Percentiles rank a stretch among this genome's conserved stretches.
These are phyloP conservation scores for Barnettozyma vustinii DNA, from an alignment of 805 yeast genomes.

Conservation along the genomic window DNA sequence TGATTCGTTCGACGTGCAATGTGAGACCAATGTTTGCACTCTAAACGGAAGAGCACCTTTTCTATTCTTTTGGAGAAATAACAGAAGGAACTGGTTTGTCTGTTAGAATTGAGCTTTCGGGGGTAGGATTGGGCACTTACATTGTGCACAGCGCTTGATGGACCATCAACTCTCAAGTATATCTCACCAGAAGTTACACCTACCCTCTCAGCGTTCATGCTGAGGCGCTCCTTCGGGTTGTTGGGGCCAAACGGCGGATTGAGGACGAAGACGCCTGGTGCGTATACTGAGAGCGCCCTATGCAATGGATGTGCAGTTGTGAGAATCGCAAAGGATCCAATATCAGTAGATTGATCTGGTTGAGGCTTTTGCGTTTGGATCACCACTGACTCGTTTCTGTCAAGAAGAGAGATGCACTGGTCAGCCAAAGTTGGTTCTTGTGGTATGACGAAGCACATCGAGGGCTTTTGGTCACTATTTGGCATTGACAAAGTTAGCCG, in stretches of 20 bases:
- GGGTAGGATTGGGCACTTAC: neutral
- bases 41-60: neutral
- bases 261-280: slow-evolving; percentile 2
- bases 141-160: neutral
- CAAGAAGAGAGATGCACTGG: neutral
- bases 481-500: neutral
- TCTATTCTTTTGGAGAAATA: neutral
- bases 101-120: neutral
- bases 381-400: neutral
- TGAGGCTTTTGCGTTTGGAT: neutral
- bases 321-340: neutral
- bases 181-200: slow-evolving; percentile 6
- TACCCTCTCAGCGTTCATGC: neutral
- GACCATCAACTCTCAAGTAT: neutral
- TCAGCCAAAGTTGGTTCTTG: neutral
- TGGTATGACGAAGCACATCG: neutral
- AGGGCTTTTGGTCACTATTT: neutral
- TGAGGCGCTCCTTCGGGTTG: neutral
- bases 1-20: neutral
- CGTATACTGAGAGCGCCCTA: neutral
- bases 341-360: neutral
- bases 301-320: neutral
- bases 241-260: neutral
- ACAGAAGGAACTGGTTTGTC: neutral
- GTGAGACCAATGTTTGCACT: neutral